Percentiles rank a stretch among this genome's conserved stretches.
These are phyloP conservation scores for Neurospora sp. DNA, from an alignment of 495 filamentous ascomycete species.

Conservation along the genomic window DNA sequence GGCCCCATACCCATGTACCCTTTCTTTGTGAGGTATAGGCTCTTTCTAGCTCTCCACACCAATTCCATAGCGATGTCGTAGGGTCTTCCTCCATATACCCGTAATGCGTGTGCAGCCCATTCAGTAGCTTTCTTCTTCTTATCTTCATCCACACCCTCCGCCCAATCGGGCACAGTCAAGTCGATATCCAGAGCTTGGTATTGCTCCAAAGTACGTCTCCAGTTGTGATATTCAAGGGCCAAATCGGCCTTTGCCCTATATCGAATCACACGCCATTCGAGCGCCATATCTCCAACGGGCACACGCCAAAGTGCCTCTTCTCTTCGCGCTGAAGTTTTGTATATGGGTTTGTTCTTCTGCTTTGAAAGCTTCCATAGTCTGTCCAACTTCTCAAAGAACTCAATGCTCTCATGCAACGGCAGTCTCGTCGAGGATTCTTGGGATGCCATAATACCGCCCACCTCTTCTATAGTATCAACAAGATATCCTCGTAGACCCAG, in stretches of 20 bases:
- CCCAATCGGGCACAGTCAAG: too few species aligned
- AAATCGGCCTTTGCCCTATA: not conserved
- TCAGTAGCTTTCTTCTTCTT: too few species aligned
- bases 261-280: too few species aligned
- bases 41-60: too few species aligned
- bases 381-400: not conserved
- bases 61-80: too few species aligned
- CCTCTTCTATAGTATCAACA: slow-evolving; percentile 2
- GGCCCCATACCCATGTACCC: slow-evolving; percentile 9
- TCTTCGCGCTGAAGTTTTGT: accelerated
- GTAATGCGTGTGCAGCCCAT: too few species aligned
- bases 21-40: slow-evolving; percentile 2
- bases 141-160: too few species aligned
- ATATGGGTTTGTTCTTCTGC: not conserved
- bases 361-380: not conserved
- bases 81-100: too few species aligned
- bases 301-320: not conserved
- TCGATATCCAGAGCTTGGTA: too few species aligned
- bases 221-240: not conserved
- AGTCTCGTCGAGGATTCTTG: not conserved
- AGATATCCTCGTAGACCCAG: slow-evolving; percentile 2
- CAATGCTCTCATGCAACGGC: not conserved
- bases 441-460: not conserved
- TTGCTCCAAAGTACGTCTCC: not conserved
- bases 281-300: too few species aligned